These are phyloP conservation scores for Botrytis paeoniae DNA, from an alignment of 2,329 filamentous ascomycete species.

Conservation along the genomic window DNA sequence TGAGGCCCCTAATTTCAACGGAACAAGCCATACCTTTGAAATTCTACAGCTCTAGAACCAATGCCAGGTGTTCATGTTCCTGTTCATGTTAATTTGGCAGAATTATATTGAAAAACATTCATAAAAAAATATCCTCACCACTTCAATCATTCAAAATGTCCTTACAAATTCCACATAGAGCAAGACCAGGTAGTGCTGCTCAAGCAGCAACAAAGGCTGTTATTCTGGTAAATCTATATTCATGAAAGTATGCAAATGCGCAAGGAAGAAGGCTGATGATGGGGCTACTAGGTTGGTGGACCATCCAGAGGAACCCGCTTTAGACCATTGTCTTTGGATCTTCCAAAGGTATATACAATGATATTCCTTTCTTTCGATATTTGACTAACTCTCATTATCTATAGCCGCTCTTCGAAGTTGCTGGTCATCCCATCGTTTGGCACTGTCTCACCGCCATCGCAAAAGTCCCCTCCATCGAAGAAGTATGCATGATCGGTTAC, in stretches of 20 bases:
- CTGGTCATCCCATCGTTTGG: constrained; percentile 96
- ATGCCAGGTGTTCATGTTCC: constrained; percentile 16
- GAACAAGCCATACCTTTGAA: constrained; percentile 4
- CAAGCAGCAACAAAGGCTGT: constrained; percentile 80
- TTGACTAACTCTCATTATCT: constrained; percentile 1
- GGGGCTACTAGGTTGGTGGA: constrained; percentile 71
- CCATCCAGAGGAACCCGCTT: constrained; percentile 95
- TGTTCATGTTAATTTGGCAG: constrained; percentile 1
- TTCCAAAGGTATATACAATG: constrained; percentile 72
- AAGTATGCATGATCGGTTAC: constrained; percentile 98
- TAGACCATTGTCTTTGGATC: constrained; percentile 88
- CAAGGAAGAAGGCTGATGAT: constrained; percentile 20
- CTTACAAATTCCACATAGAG: constrained; percentile 45
- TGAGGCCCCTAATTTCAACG: background rate
- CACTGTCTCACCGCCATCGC: constrained; percentile 92
- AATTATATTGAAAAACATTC: background rate
- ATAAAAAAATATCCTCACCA: background rate
- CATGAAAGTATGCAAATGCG: constrained; percentile 1
- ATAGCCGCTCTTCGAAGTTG: constrained; percentile 95
- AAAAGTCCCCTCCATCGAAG: constrained; percentile 87
- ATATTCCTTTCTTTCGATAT: constrained; percentile 11
- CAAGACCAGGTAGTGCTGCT: constrained; percentile 46
- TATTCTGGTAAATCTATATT: constrained; percentile 68
- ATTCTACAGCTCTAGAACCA: constrained; percentile 1
- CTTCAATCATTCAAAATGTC: constrained; percentile 38